These are phyloP conservation scores for Polymyxa betae DNA, from an alignment of 208 protist genomes.

Conservation along the genomic window DNA sequence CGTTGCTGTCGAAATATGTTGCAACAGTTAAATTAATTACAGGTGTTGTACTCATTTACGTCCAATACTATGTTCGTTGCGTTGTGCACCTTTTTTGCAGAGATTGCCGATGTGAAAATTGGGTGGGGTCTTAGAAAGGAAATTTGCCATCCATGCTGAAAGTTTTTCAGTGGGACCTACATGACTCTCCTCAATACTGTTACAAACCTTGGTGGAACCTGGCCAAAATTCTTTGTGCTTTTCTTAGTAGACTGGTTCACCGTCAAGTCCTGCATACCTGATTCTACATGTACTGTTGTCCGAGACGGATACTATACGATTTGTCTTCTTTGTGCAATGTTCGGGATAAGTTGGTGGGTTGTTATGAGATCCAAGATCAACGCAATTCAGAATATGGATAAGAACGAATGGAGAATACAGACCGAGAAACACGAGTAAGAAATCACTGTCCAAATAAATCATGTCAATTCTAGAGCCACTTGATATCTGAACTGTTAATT, in stretches of 20 bases:
- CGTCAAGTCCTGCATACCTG: background rate
- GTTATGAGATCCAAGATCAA: background rate
- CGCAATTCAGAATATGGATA: conserved; percentile 21
- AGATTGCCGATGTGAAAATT: conserved; percentile 21
- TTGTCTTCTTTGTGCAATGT: background rate
- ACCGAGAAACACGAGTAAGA: conserved; percentile 39
- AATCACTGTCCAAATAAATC: too few relatives aligned
- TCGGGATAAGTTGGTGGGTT: conserved; percentile 2
- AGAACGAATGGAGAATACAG: background rate
- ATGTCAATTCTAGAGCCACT: too few relatives aligned
- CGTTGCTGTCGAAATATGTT: too few relatives aligned
- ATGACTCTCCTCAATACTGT: conserved; percentile 45
- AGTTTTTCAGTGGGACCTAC: background rate
- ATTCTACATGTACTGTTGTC: background rate
- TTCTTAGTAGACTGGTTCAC: conserved; percentile 26
- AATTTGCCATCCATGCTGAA: background rate
- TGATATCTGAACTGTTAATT: too few relatives aligned
- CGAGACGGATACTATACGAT: conserved; percentile 28
- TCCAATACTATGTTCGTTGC: conserved; percentile 43
- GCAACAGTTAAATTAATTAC: too few relatives aligned
- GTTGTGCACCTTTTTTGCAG: conserved; percentile 39
- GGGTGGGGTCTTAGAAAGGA: background rate
- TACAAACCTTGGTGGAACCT: conserved; percentile 14
- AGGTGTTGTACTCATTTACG: conserved; percentile 42
- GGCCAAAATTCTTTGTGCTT: conserved; percentile 49